Conservation (phyloP, 495 filamentous ascomycete species). For the Aspergillus bertholletiae region DNA sequence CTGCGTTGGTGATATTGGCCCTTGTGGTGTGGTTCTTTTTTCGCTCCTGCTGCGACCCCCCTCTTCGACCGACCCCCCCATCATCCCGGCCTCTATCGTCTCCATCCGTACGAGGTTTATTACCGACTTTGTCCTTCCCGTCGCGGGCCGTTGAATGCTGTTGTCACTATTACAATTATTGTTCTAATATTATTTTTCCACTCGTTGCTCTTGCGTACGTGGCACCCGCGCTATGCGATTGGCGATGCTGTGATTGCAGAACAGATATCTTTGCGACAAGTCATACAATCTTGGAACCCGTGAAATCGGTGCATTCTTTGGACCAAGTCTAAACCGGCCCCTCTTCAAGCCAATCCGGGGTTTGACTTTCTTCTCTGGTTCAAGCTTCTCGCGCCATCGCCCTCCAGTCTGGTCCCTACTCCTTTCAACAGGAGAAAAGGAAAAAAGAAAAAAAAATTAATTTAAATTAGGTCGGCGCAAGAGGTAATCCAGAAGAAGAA, state of each 20-base stretch:
- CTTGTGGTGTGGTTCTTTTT: slow-evolving; percentile 8
- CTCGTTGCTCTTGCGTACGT: slow-evolving; percentile 21
- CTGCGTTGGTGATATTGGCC: slow-evolving; percentile 8
- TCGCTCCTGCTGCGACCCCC: slow-evolving; percentile 3
- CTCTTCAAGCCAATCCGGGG: slow-evolving; percentile 25
- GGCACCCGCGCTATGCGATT: slow-evolving; percentile 31
- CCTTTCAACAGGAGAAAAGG: slow-evolving; percentile 6
- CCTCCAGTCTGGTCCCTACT: slow-evolving; percentile 6
- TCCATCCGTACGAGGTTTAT: neutral
- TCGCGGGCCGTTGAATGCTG: slow-evolving; percentile 1
- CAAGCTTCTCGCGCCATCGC: slow-evolving; percentile 12
- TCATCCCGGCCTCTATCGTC: neutral
- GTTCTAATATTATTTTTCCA: slow-evolving; percentile 1
- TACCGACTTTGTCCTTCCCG: neutral
- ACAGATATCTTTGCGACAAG: slow-evolving; percentile 20
- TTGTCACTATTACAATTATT: slow-evolving; percentile 1
- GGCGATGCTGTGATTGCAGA: slow-evolving; percentile 8
- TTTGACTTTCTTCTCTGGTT: slow-evolving; percentile 9
- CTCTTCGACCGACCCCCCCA: slow-evolving; percentile 9
- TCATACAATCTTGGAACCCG: slow-evolving; percentile 14
- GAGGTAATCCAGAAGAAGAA: slow-evolving; percentile 2
- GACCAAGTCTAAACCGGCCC: slow-evolving; percentile 8
- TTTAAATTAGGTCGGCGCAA: slow-evolving; percentile 2
- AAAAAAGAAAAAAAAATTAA: neutral
- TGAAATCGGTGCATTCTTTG: slow-evolving; percentile 13